phyloP scores from a whole-genome alignment of 208 protist species.

The Dictyostelium gargantuum region DNA sequence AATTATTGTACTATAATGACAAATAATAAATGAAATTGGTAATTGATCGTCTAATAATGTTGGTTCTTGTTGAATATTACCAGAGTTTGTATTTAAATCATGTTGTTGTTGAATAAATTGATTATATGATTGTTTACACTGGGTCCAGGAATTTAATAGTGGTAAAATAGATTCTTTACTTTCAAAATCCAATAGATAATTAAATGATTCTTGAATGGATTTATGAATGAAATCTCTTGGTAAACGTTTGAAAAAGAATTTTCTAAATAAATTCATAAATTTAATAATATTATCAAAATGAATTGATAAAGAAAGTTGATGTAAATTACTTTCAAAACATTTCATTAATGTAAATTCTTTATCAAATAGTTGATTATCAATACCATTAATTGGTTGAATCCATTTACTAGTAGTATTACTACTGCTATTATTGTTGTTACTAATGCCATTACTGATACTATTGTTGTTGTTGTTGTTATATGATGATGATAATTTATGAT shows the following conservation, averaged over 20 bases:
- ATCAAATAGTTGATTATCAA: neutral
- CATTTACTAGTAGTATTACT: neutral
- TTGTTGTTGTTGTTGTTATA: no score
- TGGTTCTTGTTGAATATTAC: neutral
- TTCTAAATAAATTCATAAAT: neutral
- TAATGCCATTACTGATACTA: neutral
- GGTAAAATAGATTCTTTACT: neutral
- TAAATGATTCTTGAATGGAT: neutral
- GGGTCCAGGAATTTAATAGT: neutral
- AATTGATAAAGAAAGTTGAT: neutral
- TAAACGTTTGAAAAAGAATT: neutral
- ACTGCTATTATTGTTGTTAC: neutral
- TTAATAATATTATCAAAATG: neutral
- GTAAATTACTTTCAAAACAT: neutral
- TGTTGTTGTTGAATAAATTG: neutral
- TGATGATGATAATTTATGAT: neutral
- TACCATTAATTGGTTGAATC: neutral
- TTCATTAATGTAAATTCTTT: neutral
- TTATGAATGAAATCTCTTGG: neutral
- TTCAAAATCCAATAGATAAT: neutral
- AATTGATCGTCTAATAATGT: neutral
- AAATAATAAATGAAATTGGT: neutral
- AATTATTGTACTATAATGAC: neutral
- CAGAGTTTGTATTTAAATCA: neutral
- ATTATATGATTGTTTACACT: neutral